These are phyloP conservation scores for Exophiala viscosa DNA, from an alignment of 2,329 filamentous ascomycete species.

Conservation along the genomic window DNA sequence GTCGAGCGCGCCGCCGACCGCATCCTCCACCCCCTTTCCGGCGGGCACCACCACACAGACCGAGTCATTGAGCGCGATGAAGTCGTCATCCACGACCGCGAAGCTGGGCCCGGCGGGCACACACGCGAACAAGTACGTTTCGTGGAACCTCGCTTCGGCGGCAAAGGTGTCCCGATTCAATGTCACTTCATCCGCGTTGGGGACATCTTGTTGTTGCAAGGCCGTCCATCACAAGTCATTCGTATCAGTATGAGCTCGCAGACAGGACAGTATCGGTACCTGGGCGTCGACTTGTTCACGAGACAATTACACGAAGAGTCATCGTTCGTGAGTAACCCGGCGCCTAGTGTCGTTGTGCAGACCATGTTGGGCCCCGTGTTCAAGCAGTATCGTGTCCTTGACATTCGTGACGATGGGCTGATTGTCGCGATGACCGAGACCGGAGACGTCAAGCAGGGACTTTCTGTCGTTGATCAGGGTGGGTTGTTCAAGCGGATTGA, in stretches of 20 bases:
- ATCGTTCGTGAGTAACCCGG: conserved; percentile 94
- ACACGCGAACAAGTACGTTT: conserved; percentile 49
- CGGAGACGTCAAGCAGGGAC: conserved; percentile 95
- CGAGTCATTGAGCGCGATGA: conserved; percentile 30
- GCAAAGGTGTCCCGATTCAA: conserved; percentile 72
- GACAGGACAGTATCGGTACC: conserved; percentile 99
- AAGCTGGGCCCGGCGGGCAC: conserved; percentile 44
- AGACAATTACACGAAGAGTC: conserved; percentile 99
- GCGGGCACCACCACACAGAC: conserved; percentile 42
- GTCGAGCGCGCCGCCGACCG: conserved; percentile 64
- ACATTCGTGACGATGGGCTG: conserved; percentile 78
- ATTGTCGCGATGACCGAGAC: conserved; percentile 98
- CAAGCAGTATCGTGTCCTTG: conserved; percentile 99
- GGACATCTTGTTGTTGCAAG: conserved; percentile 97
- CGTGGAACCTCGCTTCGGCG: conserved; percentile 49
- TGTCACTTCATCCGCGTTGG: conserved; percentile 99
- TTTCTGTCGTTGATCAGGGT: conserved; percentile 93
- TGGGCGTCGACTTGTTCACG: conserved; percentile 99
- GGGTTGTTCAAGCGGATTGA: conserved; percentile 76
- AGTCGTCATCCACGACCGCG: conserved; percentile 41
- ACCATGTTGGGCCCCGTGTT: conserved; percentile 99
- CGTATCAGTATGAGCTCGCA: conserved; percentile 97
- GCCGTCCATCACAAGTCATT: conserved; percentile 99
- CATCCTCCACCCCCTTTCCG: conserved; percentile 61
- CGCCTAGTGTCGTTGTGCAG: conserved; percentile 94